Base-by-base conservation (phyloP, 1,284 basidiomycete species). In the Cryptococcus depauperatus region DNA sequence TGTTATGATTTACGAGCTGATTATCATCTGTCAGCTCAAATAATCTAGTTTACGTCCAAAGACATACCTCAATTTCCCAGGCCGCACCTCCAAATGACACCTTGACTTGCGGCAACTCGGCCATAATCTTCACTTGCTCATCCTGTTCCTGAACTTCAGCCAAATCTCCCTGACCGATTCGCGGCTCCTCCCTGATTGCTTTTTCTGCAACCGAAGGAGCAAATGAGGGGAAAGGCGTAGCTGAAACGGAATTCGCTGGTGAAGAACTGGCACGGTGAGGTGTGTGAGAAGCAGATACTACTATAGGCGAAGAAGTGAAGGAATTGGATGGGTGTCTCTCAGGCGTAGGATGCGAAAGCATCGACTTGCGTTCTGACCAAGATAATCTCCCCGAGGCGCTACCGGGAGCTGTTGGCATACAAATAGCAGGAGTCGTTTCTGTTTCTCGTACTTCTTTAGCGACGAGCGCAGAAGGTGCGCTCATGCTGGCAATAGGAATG, bases 61-160 rank as follows among this genome's bases (percentile, higher is more conserved):
- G 2, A 48, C 52, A 49, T 42, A 59, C 57, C 27, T 65, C 62
- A 3, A 44, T 35, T 45, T 65, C 62, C 62, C 62, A 65, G 14
- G 48, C 32, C 16, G 51, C 46, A 25, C 58, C 55, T 8, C 50
- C 49, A 41, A 56, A 66, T 0, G 54, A 40, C 2, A 59, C 45
- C 30, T 53, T 55, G 13, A 66, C 37, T 13, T 21, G 13, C 2
- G 65, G 63, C 6, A 64, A 43, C 34, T 68, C 65, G 18, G 55
- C 51, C 27, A 58, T 16, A 16, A 67, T 54, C 38, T 54, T 53
- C 37, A 48, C 48, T 47, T 63, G 57, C 26, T 52, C 57, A 4
- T 53, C 51, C 27, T 50, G 52, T 11, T 38, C 44, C 22, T 47
- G 50, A 11, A 27, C 41, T 30, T 59, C 58, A 22, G 56, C 53